Evolutionary conservation across 129 eudicot species (phyloP).

Genomic region (Dittrichia graveolens): DNA sequence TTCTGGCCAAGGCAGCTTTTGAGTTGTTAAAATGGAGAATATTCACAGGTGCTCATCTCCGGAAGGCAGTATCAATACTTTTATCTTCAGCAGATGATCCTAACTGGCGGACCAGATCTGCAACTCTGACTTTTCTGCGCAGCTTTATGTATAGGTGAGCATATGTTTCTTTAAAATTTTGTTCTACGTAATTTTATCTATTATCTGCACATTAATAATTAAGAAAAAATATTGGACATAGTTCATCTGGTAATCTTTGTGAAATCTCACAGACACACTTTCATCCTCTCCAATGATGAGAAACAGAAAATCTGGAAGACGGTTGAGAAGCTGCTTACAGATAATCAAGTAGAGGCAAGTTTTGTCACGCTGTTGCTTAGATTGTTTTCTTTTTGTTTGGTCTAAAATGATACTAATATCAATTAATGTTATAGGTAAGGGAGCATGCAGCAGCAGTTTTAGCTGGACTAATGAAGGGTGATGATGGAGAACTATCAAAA

Average conservation of each 20-base stretch:
- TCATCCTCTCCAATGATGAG: constrained; percentile 62
- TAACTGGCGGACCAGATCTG: constrained; percentile 97
- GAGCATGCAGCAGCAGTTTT: constrained; percentile 99
- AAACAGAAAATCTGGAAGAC: constrained; percentile 79
- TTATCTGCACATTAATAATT: not conserved
- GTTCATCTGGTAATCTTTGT: not conserved
- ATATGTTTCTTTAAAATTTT: not conserved
- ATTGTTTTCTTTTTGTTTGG: not conserved
- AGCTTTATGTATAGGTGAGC: constrained; percentile 93
- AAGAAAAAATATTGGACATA: not conserved
- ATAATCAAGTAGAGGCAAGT: constrained; percentile 92
- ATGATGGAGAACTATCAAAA: constrained; percentile 64
- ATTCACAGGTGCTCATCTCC: constrained; percentile 58
- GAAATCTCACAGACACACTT: constrained; percentile 66
- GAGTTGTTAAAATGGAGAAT: constrained; percentile 93
- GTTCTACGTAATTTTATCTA: not conserved
- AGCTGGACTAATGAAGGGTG: constrained; percentile 98
- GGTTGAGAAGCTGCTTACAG: constrained; percentile 82
- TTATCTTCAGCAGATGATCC: constrained; percentile 79
- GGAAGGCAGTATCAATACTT: constrained; percentile 64
- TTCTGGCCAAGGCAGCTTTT: constrained; percentile 92
- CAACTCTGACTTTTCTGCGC: constrained; percentile 85
- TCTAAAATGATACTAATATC: too few species aligned
- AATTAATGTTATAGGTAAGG: constrained; percentile 62
- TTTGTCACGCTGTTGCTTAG: not conserved